These are phyloP conservation scores for Botrytis paeoniae DNA, from an alignment of 2,329 filamentous ascomycete species.

Conservation along the genomic window DNA sequence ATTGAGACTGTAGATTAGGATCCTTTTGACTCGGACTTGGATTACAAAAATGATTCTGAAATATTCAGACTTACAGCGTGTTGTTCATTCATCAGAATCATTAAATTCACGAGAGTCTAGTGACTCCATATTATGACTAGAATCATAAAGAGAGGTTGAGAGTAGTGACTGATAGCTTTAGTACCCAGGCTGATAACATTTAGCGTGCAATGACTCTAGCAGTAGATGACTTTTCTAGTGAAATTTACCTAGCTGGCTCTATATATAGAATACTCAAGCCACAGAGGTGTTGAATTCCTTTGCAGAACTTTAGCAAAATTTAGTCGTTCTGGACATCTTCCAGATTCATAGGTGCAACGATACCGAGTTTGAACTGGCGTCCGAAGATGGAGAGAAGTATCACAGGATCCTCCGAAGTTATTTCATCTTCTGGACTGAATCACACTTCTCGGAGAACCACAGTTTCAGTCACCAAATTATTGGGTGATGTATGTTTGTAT, in stretches of 20 bases:
- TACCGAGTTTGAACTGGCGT: too few species aligned
- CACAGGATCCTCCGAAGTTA: too few species aligned
- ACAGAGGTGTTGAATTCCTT: accelerated
- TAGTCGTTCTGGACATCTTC: neutral
- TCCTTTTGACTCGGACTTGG: accelerated
- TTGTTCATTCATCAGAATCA: neutral
- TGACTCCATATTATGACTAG: neutral
- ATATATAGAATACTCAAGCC: neutral
- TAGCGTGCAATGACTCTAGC: neutral
- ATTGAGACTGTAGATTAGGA: neutral
- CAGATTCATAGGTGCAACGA: neutral
- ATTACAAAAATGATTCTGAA: neutral
- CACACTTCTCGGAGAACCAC: too few species aligned
- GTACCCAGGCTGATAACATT: neutral
- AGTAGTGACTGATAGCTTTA: neutral
- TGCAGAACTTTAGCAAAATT: accelerated
- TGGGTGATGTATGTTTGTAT: too few species aligned
- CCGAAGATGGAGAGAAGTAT: too few species aligned
- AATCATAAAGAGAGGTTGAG: neutral
- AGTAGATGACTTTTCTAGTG: neutral
- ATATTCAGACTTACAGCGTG: neutral
- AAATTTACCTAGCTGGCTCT: neutral
- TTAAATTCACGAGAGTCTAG: accelerated
- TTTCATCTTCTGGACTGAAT: too few species aligned
- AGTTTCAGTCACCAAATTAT: too few species aligned